Base-by-base conservation (phyloP, 116 monocot species). In the Trichopus zeylanicus region DNA sequence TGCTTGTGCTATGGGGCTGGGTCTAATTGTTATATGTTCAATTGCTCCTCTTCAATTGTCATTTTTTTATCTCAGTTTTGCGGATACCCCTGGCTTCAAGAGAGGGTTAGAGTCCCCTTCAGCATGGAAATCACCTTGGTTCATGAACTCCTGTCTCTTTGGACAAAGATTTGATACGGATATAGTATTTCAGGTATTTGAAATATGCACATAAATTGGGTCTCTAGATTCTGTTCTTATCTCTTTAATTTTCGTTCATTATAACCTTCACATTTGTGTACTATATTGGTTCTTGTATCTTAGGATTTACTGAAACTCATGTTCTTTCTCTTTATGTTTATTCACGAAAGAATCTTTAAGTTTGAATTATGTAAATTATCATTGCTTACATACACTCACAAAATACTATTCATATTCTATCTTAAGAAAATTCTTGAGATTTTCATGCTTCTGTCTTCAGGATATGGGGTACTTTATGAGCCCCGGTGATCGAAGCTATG, bases 61-160 rank as follows among this genome's bases (percentile, higher is more conserved):
- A 3, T 42, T 42, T 42, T 3, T 42, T 13, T 18, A 16, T 42
- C 1, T 42, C n/a, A 92, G 92, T 78, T 83, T 92, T 73, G 78
- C 66, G 63, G 73, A 75, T 57, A 92, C 92, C 18, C 87, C 92
- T 16, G 67, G 80, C 24, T 60, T 77, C 26, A 83, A 83, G 81
- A 80, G 87, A 70, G 83, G 92, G 18, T 56, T 87, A 55, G 92
- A 92, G 60, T 83, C 87, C 57, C 92, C 92, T 59, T 87, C 92
- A 48, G 87, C 92, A 38, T 87, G 92, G 92, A 92, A 87, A 47
- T 92, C 92, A 30, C 87, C 92, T 20, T 92, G 87, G 87, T 86
- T 83, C 59, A 60, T 86, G 78, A 75, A 64, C 25, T 67, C 70
- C 65, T 66, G 78, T 62, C 46, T 83, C 55, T 33, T 59, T 15